A percentile compares a stretch with the other conserved stretches of the same genome.
Evolutionary conservation across 768 basidiomycete species (phyloP).

Genomic region (Dioszegia hungarica): DNA sequence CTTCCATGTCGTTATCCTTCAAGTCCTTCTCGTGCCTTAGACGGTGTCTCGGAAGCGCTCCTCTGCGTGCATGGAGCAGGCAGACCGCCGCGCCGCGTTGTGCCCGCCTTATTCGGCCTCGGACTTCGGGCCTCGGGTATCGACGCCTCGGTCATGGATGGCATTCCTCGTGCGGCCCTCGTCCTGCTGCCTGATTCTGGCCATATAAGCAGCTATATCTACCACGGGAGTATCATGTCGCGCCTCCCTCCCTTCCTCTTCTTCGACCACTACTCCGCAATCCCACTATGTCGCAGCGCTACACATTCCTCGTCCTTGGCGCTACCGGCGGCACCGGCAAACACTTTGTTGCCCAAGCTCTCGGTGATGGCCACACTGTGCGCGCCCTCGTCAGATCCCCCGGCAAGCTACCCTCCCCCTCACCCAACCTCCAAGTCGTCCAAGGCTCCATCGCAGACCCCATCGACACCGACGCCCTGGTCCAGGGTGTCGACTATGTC

Average conservation of each 20-base stretch:
- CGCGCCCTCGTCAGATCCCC: slow-evolving; percentile 21
- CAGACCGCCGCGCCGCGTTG: too few relatives aligned
- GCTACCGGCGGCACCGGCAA: slow-evolving; percentile 27
- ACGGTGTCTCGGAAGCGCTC: too few relatives aligned
- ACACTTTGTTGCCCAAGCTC: slow-evolving; percentile 13
- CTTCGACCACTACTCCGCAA: not conserved
- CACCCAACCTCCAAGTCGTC: slow-evolving; percentile 1
- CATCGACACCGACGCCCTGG: slow-evolving; percentile 16
- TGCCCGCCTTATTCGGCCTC: too few relatives aligned
- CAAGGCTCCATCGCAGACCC: slow-evolving; percentile 15
- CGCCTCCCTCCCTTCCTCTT: not conserved
- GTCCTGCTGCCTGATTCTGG: too few relatives aligned
- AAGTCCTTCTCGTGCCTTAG: too few relatives aligned
- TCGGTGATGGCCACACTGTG: slow-evolving; percentile 18
- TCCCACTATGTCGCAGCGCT: not conserved
- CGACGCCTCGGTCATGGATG: too few relatives aligned
- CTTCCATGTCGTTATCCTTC: too few relatives aligned
- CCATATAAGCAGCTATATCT: too few relatives aligned
- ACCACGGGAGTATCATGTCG: not conserved
- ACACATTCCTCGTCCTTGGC: slow-evolving; percentile 20
- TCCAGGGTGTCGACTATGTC: slow-evolving; percentile 15
- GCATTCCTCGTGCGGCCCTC: too few relatives aligned
- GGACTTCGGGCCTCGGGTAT: too few relatives aligned
- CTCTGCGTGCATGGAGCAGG: too few relatives aligned
- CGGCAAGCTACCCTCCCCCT: slow-evolving; percentile 9